phyloP scores from a whole-genome alignment of 257 asterid species.

The Salvia miltiorrhiza region DNA sequence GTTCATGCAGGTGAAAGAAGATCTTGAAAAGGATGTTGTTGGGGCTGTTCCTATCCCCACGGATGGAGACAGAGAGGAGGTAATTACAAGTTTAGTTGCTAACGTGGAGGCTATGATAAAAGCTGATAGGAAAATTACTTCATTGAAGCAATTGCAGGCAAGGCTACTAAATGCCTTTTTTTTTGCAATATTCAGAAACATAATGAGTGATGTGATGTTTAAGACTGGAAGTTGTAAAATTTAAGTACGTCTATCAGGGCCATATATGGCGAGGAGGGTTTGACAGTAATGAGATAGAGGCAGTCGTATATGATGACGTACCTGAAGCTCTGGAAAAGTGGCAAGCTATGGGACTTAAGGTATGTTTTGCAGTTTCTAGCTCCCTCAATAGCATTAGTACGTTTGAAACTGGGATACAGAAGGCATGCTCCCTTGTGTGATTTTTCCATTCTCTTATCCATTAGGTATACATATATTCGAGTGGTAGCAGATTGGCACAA shows the following conservation, averaged over 20 bases:
- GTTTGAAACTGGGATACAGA: neutral
- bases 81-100: slow-evolving; percentile 75
- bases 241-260: slow-evolving; percentile 12
- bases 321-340: slow-evolving; percentile 22
- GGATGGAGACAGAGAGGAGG: slow-evolving; percentile 64
- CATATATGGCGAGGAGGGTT: slow-evolving; percentile 27
- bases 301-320: slow-evolving; percentile 23
- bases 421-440: neutral
- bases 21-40: slow-evolving; percentile 53
- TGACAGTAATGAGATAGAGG: slow-evolving; percentile 12
- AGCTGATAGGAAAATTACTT: slow-evolving; percentile 92
- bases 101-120: slow-evolving; percentile 90
- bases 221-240: neutral
- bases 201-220: neutral
- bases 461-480: slow-evolving; percentile 93
- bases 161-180: neutral
- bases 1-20: slow-evolving; percentile 67
- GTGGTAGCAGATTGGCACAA: slow-evolving; percentile 98
- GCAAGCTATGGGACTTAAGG: slow-evolving; percentile 27
- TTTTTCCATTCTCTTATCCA: neutral
- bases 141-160: slow-evolving; percentile 90
- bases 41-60: slow-evolving; percentile 81
- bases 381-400: too few species aligned
- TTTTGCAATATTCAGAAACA: neutral
- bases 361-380: neutral